Evolutionary conservation across 352 stramenopile genomes (phyloP).

Genomic region (Thraustochytrium striatum): DNA sequence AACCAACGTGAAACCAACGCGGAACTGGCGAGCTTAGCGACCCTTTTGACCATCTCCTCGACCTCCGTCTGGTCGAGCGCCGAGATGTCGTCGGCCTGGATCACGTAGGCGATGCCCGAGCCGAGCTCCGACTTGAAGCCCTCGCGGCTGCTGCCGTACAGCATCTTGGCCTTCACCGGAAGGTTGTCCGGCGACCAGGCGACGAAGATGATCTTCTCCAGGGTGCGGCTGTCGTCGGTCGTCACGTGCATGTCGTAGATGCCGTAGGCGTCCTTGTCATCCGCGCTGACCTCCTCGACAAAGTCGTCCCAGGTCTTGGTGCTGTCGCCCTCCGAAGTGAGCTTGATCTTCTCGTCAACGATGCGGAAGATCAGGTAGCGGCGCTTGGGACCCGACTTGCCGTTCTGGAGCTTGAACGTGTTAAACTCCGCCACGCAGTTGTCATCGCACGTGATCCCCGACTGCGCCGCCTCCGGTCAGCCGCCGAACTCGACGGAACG

Average conservation of each 20-base stretch:
- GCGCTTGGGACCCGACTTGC: constrained; percentile 38
- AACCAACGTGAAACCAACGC: not conserved
- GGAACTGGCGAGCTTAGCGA: not conserved
- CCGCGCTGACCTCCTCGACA: not conserved
- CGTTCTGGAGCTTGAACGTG: constrained; percentile 48
- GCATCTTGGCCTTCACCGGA: constrained; percentile 17
- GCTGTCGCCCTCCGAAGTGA: not conserved
- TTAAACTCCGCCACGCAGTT: constrained; percentile 46
- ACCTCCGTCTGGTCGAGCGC: not conserved
- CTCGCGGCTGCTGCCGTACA: constrained; percentile 5
- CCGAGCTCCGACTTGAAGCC: constrained; percentile 21
- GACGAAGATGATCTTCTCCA: constrained; percentile 23
- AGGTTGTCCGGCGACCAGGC: not conserved
- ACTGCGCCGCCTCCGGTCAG: not conserved
- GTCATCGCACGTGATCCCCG: constrained; percentile 17
- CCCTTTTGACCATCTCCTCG: not conserved
- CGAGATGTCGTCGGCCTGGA: not conserved
- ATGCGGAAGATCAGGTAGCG: constrained; percentile 23
- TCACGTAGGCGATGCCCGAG: not conserved
- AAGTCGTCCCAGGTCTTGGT: not conserved
- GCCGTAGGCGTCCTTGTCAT: constrained; percentile 22
- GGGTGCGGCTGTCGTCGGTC: not conserved
- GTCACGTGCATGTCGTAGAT: constrained; percentile 12
- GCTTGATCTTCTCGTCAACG: constrained; percentile 3
- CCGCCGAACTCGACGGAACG: not conserved